Percentiles rank a stretch among this genome's conserved stretches.
Evolutionary conservation across 345 rosid species (phyloP).

Genomic region (Dipteronia dyeriana): DNA sequence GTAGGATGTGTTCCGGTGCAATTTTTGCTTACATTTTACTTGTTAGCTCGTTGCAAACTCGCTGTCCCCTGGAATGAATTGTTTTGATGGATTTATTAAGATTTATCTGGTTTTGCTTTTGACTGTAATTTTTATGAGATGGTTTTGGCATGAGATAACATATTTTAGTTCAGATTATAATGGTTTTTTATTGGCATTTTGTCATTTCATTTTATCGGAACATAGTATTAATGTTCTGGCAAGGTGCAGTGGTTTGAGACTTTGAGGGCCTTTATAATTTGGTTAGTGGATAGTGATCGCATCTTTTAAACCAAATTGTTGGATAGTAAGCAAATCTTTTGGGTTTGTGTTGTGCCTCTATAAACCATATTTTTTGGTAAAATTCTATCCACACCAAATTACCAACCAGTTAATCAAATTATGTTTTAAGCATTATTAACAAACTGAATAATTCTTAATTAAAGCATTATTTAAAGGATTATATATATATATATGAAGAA

Average conservation of each 20-base stretch:
- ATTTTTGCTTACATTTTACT: constrained; percentile 14
- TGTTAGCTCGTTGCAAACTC: background rate
- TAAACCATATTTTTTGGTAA: too few relatives aligned
- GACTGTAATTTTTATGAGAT: background rate
- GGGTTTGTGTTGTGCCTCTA: too few relatives aligned
- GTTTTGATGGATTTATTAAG: constrained; percentile 5
- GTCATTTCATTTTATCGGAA: background rate
- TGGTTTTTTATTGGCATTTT: background rate
- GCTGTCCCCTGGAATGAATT: background rate
- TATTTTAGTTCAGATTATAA: background rate
- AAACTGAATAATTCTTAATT: too few relatives aligned
- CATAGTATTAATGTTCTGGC: background rate
- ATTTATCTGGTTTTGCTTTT: background rate
- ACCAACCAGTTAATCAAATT: too few relatives aligned
- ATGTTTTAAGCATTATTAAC: too few relatives aligned
- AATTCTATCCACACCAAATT: too few relatives aligned
- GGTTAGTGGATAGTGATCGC: too few relatives aligned
- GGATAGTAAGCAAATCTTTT: too few relatives aligned
- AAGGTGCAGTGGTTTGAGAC: background rate
- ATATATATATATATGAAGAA: too few relatives aligned
- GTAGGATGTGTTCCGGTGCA: background rate
- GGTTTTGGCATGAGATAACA: constrained; percentile 7
- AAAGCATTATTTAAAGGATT: too few relatives aligned
- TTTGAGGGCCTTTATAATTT: too few relatives aligned
- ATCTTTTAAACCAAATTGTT: too few relatives aligned